Conservation (phyloP, 768 basidiomycete species). For the Mycena vitilis region DNA sequence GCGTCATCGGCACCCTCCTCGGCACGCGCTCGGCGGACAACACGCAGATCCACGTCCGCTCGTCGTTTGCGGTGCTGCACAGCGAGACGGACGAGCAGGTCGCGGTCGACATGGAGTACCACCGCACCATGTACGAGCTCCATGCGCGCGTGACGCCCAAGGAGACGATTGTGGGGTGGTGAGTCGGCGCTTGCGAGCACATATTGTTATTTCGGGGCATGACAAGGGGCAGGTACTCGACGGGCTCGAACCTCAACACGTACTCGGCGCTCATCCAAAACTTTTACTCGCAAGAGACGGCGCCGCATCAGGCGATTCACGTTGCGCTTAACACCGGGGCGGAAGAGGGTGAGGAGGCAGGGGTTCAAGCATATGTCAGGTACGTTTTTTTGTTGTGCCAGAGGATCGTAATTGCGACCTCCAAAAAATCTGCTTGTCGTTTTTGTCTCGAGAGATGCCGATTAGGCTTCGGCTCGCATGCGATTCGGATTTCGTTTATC, state of each 20-base stretch:
- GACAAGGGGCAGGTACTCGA: slow-evolving; percentile 79
- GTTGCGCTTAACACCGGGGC: slow-evolving; percentile 90
- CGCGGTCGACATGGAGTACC: slow-evolving; percentile 97
- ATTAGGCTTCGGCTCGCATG: too few species aligned
- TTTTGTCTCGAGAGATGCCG: background rate
- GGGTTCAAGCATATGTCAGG: slow-evolving; percentile 92
- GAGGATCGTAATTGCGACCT: too few species aligned
- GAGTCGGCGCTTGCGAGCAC: slow-evolving; percentile 42
- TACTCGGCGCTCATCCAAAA: slow-evolving; percentile 98
- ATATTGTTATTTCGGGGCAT: slow-evolving; percentile 9
- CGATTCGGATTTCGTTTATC: too few species aligned
- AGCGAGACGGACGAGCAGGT: slow-evolving; percentile 93
- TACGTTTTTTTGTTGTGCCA: slow-evolving; percentile 44
- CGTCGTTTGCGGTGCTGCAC: slow-evolving; percentile 92
- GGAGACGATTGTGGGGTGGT: slow-evolving; percentile 97
- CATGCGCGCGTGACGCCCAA: slow-evolving; percentile 86
- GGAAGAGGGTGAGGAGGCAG: slow-evolving; percentile 69
- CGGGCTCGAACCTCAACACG: slow-evolving; percentile 89
- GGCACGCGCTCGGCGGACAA: slow-evolving; percentile 72
- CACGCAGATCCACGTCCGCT: slow-evolving; percentile 79
- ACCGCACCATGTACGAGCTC: slow-evolving; percentile 91
- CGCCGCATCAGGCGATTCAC: slow-evolving; percentile 90
- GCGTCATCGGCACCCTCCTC: slow-evolving; percentile 96
- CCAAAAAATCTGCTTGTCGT: slow-evolving; percentile 7
- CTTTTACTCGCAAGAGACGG: slow-evolving; percentile 94